A percentile compares a stretch with the other conserved stretches of the same genome.
Evolutionary conservation across 2,329 filamentous ascomycete genomes (phyloP).

Genomic region (Claviceps capensis): DNA sequence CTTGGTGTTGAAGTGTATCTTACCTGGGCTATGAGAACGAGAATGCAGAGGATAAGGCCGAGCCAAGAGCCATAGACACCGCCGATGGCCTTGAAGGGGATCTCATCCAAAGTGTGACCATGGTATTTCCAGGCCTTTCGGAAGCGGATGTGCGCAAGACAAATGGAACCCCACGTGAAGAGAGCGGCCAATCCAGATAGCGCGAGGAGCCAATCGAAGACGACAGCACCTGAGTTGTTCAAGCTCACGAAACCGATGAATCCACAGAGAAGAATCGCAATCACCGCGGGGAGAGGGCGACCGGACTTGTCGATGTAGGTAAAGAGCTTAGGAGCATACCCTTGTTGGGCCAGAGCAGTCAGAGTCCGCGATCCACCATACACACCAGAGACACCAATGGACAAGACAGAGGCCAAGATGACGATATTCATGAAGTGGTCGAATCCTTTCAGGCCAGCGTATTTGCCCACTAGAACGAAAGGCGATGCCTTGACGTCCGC

Average conservation of each 20-base stretch:
- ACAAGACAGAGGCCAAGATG: constrained; percentile 44
- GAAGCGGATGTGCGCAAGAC: constrained; percentile 51
- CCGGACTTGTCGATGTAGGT: constrained; percentile 44
- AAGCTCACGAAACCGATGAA: constrained; percentile 33
- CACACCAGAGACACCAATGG: constrained; percentile 43
- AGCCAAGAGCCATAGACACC: constrained; percentile 52
- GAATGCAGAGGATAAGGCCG: constrained; percentile 41
- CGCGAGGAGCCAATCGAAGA: constrained; percentile 50
- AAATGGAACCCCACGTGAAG: constrained; percentile 53
- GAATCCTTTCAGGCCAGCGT: constrained; percentile 38
- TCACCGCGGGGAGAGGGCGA: constrained; percentile 38
- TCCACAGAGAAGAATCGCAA: constrained; percentile 34
- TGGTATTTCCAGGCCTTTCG: constrained; percentile 43
- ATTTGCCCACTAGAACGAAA: constrained; percentile 43
- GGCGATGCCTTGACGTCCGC: constrained; percentile 28
- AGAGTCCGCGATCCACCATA: constrained; percentile 47
- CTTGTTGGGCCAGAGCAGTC: constrained; percentile 43
- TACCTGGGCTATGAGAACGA: constrained; percentile 42
- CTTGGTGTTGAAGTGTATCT: neutral
- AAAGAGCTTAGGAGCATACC: constrained; percentile 43
- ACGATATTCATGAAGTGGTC: constrained; percentile 46
- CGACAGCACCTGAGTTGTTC: constrained; percentile 27
- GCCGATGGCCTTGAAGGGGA: constrained; percentile 48
- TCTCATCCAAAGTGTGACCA: constrained; percentile 48
- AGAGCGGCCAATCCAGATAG: constrained; percentile 47